Evolutionary conservation across 208 protist genomes (phyloP), one percentile per base, ranked within the genome.

Genomic region (Wallacemonas sp.): DNA sequence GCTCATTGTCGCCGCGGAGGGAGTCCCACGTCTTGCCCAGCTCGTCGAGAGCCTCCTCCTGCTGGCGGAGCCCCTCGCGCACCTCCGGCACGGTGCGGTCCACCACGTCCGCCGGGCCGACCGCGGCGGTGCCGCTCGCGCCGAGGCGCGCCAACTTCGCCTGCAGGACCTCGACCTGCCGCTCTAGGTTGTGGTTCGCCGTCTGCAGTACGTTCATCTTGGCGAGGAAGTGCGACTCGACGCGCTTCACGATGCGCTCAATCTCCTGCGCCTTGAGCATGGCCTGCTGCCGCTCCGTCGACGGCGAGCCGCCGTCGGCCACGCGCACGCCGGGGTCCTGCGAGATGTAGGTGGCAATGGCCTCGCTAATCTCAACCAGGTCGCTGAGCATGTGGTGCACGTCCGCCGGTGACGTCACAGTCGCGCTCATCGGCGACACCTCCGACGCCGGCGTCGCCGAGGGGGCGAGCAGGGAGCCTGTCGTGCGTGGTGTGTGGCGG

Each of bases 161-260:
- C 39, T 33, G 8, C 7, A 59, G 52, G 4, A 25, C 5, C 52
- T 26, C 45, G 1, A 79, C 65, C 63, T 76, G 25, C 0, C 39
- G 36, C 41, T 70, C 45, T 36, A 83, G 72, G 16, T 68, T 68
- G 26, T 75, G 57, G 41, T 86, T 87, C 26, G 49, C 68, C 22
- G 44, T 28, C 45, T 87, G 72, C 28, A 90, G 61, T 0, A 59
- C 63, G 7, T 72, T 67, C 29, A 93, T 67, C 38, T 82, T 83
- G 39, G 74, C 75, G 8, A 68, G 57, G 57, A 86, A 95, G 65
- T 95, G 86, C n/a, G 61, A 45, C 65, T 91, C 82, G 5, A 95
- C 89, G 14, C 86, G 82, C n/a, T 74, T 77, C 45, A 95, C 89
- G 59, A 95, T 90, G 25, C 86, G 83, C 55, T 91, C 82, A 55